phyloP scores from a whole-genome alignment of 805 yeast species.

The Monosporozyma yasuniensis region DNA sequence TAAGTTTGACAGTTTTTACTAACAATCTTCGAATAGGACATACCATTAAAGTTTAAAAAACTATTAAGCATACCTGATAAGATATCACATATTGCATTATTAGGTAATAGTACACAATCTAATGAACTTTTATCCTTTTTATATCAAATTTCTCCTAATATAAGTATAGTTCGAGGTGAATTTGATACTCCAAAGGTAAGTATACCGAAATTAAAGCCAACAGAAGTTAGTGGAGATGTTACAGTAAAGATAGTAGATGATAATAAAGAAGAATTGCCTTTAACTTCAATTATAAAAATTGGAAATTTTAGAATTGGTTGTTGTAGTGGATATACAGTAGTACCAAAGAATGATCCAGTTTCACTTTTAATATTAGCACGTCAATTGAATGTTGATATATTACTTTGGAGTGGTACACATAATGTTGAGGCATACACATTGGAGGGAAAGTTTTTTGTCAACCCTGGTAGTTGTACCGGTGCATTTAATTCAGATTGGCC shows the following conservation, averaged over 20 bases:
- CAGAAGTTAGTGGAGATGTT: background rate
- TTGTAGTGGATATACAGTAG: constrained; percentile 72
- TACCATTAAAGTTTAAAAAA: constrained; percentile 52
- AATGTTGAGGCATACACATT: constrained; percentile 86
- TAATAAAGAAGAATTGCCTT: constrained; percentile 37
- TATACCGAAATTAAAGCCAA: background rate
- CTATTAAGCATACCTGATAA: constrained; percentile 70
- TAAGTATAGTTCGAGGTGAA: constrained; percentile 76
- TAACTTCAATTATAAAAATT: constrained; percentile 52
- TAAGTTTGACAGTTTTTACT: too few relatives aligned
- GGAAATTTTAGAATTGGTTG: constrained; percentile 76
- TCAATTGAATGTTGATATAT: constrained; percentile 82
- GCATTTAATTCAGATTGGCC: constrained; percentile 66
- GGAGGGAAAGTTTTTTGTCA: constrained; percentile 88
- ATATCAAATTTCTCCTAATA: constrained; percentile 58
- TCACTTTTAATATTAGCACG: constrained; percentile 76
- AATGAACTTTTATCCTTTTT: constrained; percentile 55
- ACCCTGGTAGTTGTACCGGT: constrained; percentile 96
- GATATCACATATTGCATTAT: constrained; percentile 72
- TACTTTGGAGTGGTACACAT: constrained; percentile 91
- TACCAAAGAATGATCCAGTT: constrained; percentile 83
- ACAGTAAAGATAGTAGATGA: background rate
- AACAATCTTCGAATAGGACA: constrained; percentile 28
- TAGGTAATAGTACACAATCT: constrained; percentile 76
- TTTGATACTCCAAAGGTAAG: constrained; percentile 45